Evolutionary conservation across 2,329 filamentous ascomycete genomes (phyloP).

Genomic region (Arthroderma sp.): DNA sequence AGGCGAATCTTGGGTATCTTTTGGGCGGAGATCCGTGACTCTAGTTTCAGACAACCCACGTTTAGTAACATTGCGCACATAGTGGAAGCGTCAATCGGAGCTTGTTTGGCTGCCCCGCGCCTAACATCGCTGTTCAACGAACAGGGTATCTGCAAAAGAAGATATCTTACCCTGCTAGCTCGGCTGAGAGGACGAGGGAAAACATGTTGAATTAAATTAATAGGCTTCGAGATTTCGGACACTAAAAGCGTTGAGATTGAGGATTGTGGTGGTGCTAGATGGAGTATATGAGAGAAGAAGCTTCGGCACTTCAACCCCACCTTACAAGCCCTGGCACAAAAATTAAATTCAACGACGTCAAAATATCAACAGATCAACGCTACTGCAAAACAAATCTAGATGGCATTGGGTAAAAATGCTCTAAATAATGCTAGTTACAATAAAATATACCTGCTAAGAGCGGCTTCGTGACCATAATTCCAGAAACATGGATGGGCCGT

Average conservation of each 20-base stretch:
- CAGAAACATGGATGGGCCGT: no score
- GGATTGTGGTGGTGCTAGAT: no score
- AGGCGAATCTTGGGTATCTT: constrained; percentile 65
- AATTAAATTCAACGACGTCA: no score
- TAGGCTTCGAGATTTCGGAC: background rate
- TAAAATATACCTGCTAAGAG: no score
- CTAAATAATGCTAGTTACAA: no score
- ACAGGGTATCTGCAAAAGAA: background rate
- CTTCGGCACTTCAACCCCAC: no score
- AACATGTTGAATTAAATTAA: constrained; percentile 21
- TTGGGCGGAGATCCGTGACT: constrained; percentile 76
- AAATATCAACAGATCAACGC: no score
- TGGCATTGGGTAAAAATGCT: no score
- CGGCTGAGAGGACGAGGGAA: constrained; percentile 25
- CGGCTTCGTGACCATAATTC: no score
- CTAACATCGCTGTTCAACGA: background rate
- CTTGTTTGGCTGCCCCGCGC: background rate
- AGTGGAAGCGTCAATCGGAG: background rate
- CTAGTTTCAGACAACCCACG: constrained; percentile 34
- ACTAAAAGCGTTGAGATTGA: background rate
- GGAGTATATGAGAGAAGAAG: no score
- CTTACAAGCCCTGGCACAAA: no score
- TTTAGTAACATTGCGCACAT: background rate
- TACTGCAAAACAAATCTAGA: no score
- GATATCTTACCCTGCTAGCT: constrained; percentile 21